Conservation (phyloP, 1,284 basidiomycete genomes). For the Ganoderma sp. region DNA sequence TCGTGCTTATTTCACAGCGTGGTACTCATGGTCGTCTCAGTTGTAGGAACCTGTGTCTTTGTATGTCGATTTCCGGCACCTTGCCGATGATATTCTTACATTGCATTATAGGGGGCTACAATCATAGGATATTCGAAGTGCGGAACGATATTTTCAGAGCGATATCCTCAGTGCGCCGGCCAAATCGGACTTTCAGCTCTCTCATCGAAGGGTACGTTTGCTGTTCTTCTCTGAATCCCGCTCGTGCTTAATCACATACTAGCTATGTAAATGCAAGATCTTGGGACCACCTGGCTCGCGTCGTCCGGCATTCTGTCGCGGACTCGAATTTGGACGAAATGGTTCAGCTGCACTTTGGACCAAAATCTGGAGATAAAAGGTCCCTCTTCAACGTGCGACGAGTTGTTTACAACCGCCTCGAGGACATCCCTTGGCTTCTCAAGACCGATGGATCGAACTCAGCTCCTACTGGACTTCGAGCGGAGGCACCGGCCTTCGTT, state of each 20-base stretch:
- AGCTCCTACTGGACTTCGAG: constrained; percentile 20
- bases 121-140: constrained; percentile 37
- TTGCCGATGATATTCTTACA: too few species aligned
- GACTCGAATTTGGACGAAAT: constrained; percentile 47
- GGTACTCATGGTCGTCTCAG: constrained; percentile 34
- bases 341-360: constrained; percentile 42
- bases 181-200: constrained; percentile 30
- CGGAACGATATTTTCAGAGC: constrained; percentile 37
- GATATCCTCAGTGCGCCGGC: constrained; percentile 38
- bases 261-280: constrained; percentile 45
- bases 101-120: constrained; percentile 56
- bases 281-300: constrained; percentile 46
- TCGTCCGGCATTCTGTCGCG: constrained; percentile 39
- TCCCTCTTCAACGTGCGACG: constrained; percentile 37
- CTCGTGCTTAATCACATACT: neutral
- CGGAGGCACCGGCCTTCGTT: constrained; percentile 34
- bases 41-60: constrained; percentile 44
- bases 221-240: neutral
- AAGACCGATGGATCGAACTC: constrained; percentile 14
- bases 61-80: constrained; percentile 38
- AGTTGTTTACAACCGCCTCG: constrained; percentile 41
- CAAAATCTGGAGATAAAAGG: constrained; percentile 16
- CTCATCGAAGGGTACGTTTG: constrained; percentile 24
- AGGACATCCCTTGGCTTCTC: constrained; percentile 37
- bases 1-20: too few species aligned